These are phyloP conservation scores for Aspergillus bombycis DNA, from an alignment of 2,329 filamentous ascomycete genomes.

Conservation along the genomic window DNA sequence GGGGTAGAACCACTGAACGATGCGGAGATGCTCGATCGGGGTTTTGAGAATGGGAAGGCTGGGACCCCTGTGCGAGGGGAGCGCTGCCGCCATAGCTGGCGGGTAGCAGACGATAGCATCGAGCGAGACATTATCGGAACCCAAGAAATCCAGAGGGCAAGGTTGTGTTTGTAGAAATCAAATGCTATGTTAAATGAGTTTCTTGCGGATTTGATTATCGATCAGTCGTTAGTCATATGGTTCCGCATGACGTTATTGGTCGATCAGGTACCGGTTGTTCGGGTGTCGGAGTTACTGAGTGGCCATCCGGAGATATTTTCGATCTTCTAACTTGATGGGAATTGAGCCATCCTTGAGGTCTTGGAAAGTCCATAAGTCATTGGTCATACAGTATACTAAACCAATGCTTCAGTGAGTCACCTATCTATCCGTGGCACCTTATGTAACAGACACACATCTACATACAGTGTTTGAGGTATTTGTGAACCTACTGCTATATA, in stretches of 20 bases:
- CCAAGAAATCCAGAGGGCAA: neutral
- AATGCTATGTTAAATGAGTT: neutral
- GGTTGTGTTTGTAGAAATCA: neutral
- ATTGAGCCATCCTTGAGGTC: too few relatives aligned
- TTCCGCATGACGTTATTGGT: conserved; percentile 34
- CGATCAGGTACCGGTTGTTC: neutral
- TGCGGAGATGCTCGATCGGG: conserved; percentile 33
- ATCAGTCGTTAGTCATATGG: conserved; percentile 34
- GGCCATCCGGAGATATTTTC: neutral
- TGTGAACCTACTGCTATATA: too few relatives aligned
- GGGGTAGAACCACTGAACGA: conserved; percentile 28
- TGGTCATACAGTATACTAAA: too few relatives aligned
- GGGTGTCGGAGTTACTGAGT: neutral
- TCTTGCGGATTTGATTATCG: conserved; percentile 23
- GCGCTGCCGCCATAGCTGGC: conserved; percentile 28
- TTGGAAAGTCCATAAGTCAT: too few relatives aligned
- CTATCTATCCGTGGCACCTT: too few relatives aligned
- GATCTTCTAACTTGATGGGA: neutral
- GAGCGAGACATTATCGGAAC: conserved; percentile 33
- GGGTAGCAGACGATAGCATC: conserved; percentile 28
- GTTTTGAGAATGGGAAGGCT: conserved; percentile 27
- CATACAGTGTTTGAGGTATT: too few relatives aligned
- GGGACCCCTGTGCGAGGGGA: conserved; percentile 14
- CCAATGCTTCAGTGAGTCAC: too few relatives aligned
- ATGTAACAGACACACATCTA: too few relatives aligned